A percentile compares a stretch with the other conserved stretches of the same genome.
phyloP scores from a whole-genome alignment of 108 stramenopile genomes.

The Nannochloropsis salina region DNA sequence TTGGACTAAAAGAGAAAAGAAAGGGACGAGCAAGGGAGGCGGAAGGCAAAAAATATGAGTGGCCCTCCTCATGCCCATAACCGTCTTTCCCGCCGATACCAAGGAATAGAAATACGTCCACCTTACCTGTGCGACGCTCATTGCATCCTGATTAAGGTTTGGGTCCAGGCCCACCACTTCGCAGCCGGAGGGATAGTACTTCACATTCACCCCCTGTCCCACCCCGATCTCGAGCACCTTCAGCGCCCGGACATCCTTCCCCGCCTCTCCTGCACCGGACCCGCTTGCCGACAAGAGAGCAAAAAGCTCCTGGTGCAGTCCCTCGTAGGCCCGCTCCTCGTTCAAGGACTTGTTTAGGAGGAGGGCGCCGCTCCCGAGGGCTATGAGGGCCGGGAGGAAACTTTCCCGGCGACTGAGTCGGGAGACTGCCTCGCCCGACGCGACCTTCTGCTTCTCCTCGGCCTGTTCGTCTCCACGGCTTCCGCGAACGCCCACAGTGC shows the following conservation, averaged over 20 bases:
- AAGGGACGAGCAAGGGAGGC: neutral
- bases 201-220: constrained; percentile 4
- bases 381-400: neutral
- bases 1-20: neutral
- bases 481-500: too few relatives aligned
- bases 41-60: neutral
- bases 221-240: neutral
- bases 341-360: neutral
- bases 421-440: neutral
- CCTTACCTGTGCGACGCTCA: neutral
- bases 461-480: too few relatives aligned
- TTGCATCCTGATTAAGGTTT: neutral
- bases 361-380: neutral
- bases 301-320: neutral
- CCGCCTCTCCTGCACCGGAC: neutral
- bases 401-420: neutral
- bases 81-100: too few relatives aligned
- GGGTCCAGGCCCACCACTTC: constrained; percentile 16
- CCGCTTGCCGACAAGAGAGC: neutral
- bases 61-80: neutral
- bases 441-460: too few relatives aligned
- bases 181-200: neutral
- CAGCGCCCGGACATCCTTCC: neutral
- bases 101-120: too few relatives aligned
- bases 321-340: neutral